Percentiles rank a stretch among this genome's conserved stretches.
These are phyloP conservation scores for Coniochaeta sp. DNA, from an alignment of 2,329 filamentous ascomycete species.

Conservation along the genomic window DNA sequence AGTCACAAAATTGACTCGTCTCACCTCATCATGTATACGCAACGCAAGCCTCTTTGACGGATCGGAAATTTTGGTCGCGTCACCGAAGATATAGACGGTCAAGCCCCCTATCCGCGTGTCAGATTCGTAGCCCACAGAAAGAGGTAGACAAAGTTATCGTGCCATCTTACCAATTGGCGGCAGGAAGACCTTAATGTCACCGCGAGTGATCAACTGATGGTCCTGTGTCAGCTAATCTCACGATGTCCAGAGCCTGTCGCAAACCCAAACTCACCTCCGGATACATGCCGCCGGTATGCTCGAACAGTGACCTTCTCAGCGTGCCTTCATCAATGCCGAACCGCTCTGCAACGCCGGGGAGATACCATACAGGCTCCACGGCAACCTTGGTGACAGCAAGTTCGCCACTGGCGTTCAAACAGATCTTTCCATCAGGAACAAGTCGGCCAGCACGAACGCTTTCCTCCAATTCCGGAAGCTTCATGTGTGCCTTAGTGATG, in stretches of 20 bases:
- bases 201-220: constrained; percentile 70
- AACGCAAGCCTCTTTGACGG: constrained; percentile 73
- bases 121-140: constrained; percentile 1
- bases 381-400: constrained; percentile 93
- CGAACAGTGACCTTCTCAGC: constrained; percentile 80
- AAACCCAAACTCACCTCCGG: constrained; percentile 53
- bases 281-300: constrained; percentile 92
- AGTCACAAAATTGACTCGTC: constrained; percentile 4
- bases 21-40: constrained; percentile 64
- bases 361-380: constrained; percentile 88
- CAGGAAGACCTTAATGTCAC: constrained; percentile 91
- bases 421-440: constrained; percentile 78
- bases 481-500: constrained; percentile 90
- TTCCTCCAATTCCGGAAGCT: constrained; percentile 87
- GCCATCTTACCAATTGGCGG: constrained; percentile 68
- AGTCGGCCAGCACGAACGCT: constrained; percentile 75
- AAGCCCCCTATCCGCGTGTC: constrained; percentile 53
- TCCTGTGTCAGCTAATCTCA: not conserved
- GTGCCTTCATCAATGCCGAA: constrained; percentile 92
- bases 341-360: constrained; percentile 80
- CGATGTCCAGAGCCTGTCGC: not conserved
- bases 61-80: constrained; percentile 89
- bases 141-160: not conserved
- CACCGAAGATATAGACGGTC: constrained; percentile 95
- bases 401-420: constrained; percentile 78